phyloP scores from a whole-genome alignment of 1,284 basidiomycete genomes.

The Tremellales sp. region DNA sequence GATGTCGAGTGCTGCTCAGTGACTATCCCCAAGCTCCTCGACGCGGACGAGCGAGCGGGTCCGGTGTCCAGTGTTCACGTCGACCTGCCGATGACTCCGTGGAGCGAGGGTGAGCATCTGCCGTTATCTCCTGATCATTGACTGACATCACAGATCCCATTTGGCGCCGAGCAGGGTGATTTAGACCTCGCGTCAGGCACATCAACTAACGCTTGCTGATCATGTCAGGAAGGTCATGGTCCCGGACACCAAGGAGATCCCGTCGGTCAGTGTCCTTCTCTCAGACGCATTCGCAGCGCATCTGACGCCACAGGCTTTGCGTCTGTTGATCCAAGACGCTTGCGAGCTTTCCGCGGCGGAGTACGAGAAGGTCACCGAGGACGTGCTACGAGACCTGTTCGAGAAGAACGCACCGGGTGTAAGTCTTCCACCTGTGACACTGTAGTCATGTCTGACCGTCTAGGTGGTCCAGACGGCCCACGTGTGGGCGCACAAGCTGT shows the following conservation, averaged over 20 bases:
- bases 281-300: no score
- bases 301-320: not conserved
- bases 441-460: no score
- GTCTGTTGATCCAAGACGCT: not conserved
- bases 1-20: not conserved
- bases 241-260: not conserved
- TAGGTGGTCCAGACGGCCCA: no score
- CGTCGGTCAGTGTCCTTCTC: not conserved
- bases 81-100: not conserved
- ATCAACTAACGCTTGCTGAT: not conserved
- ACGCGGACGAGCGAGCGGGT: not conserved
- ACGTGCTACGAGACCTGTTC: not conserved
- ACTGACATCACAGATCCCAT: not conserved
- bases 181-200: not conserved
- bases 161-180: not conserved
- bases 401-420: no score
- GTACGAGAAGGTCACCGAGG: not conserved
- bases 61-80: not conserved
- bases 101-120: not conserved
- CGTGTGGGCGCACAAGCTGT: no score
- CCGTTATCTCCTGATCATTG: not conserved
- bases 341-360: not conserved
- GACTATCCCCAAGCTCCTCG: not conserved
- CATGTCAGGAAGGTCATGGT: not conserved
- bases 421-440: no score